These are phyloP conservation scores for Komagataella kurtzmanii DNA, from an alignment of 805 yeast species.

Conservation along the genomic window DNA sequence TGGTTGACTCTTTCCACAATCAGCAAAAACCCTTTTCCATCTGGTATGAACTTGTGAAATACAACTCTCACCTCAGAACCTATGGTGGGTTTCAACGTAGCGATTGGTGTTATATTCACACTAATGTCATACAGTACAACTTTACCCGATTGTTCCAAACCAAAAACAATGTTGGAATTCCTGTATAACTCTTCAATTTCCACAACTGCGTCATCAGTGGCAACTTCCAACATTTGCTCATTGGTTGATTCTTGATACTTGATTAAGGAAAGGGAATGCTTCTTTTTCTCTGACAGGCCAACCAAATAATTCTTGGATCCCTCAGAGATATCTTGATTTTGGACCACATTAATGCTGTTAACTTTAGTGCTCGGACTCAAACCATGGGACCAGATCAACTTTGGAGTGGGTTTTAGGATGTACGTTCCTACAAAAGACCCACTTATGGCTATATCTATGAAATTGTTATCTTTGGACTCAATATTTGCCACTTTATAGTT, in stretches of 20 bases:
- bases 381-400: conserved; percentile 39
- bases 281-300: conserved; percentile 22
- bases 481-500: conserved; percentile 14
- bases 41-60: conserved; percentile 7
- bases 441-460: conserved; percentile 37
- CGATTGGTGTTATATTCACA: conserved; percentile 10
- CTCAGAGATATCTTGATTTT: conserved; percentile 5
- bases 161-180: not conserved
- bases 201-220: not conserved
- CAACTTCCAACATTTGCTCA: not conserved
- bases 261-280: conserved; percentile 13
- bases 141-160: conserved; percentile 2
- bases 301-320: conserved; percentile 16
- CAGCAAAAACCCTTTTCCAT: conserved; percentile 4
- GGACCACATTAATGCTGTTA: conserved; percentile 21
- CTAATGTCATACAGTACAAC: conserved; percentile 17
- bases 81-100: conserved; percentile 3
- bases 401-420: conserved; percentile 43
- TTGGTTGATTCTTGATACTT: conserved; percentile 3
- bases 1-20: not conserved
- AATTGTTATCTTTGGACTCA: conserved; percentile 15
- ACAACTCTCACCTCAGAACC: conserved; percentile 12
- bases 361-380: conserved; percentile 32
- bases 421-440: conserved; percentile 39
- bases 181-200: not conserved